Evolutionary conservation across 495 filamentous ascomycete genomes (phyloP).

Genomic region (Venustampulla echinocandica): DNA sequence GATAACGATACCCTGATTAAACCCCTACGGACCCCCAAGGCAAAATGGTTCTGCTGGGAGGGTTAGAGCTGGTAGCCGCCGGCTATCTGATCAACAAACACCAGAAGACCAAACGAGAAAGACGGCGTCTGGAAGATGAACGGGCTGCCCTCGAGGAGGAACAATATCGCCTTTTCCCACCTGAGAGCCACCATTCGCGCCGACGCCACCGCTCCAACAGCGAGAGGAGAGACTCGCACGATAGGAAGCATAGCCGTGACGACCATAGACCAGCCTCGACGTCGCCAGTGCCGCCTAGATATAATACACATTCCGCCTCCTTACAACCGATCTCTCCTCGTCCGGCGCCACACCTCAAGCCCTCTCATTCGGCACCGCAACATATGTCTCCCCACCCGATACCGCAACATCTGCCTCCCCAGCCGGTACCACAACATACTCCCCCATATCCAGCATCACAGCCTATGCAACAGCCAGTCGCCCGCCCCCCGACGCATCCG

Average conservation of each 20-base stretch:
- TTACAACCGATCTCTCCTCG: too few species aligned
- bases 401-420: not conserved
- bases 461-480: not conserved
- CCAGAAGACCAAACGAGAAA: constrained; percentile 17
- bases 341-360: not conserved
- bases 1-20: not conserved
- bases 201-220: constrained; percentile 4
- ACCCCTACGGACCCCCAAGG: not conserved
- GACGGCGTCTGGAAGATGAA: constrained; percentile 11
- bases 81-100: constrained; percentile 22
- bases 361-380: not conserved
- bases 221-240: not conserved
- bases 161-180: constrained; percentile 11
- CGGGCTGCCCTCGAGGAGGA: constrained; percentile 12
- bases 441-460: not conserved
- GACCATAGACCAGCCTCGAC: not conserved
- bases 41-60: constrained; percentile 22
- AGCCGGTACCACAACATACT: constrained; percentile 1
- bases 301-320: not conserved
- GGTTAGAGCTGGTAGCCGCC: constrained; percentile 20
- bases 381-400: not conserved
- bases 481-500: not conserved
- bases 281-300: not conserved
- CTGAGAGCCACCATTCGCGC: constrained; percentile 2
- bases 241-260: not conserved